phyloP scores from a whole-genome alignment of 495 filamentous ascomycete genomes.

The Mycothermus thermophilus region DNA sequence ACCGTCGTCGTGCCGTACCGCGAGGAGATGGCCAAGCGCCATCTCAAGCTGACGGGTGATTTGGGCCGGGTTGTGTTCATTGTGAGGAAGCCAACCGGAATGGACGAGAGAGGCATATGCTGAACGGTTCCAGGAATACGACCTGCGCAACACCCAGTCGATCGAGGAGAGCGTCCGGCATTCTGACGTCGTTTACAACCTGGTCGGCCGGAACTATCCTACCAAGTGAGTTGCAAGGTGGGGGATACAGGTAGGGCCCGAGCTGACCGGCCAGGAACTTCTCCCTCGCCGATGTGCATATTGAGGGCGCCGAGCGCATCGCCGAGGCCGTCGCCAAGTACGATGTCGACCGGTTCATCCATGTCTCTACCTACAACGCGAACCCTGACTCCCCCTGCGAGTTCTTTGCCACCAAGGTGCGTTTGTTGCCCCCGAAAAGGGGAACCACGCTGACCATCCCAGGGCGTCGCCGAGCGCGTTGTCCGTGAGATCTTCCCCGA shows the following conservation, averaged over 20 bases:
- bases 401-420: slow-evolving; percentile 80
- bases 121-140: slow-evolving; percentile 57
- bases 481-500: slow-evolving; percentile 89
- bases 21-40: slow-evolving; percentile 94
- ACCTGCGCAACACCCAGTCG: slow-evolving; percentile 86
- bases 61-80: slow-evolving; percentile 78
- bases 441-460: slow-evolving; percentile 4
- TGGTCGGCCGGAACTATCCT: slow-evolving; percentile 83
- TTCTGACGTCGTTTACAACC: slow-evolving; percentile 93
- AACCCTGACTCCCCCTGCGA: slow-evolving; percentile 65
- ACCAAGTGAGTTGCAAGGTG: slow-evolving; percentile 58
- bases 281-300: slow-evolving; percentile 77
- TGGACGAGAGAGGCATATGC: slow-evolving; percentile 2
- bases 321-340: slow-evolving; percentile 95
- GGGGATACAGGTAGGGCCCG: background rate
- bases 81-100: slow-evolving; percentile 29
- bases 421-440: slow-evolving; percentile 2
- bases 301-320: slow-evolving; percentile 90
- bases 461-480: slow-evolving; percentile 70
- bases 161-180: slow-evolving; percentile 95
- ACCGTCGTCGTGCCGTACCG: slow-evolving; percentile 87
- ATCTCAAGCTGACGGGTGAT: slow-evolving; percentile 90
- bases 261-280: slow-evolving; percentile 56
- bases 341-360: slow-evolving; percentile 92
- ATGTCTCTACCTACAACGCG: slow-evolving; percentile 92